Percentiles rank a stretch among this genome's conserved stretches.
Evolutionary conservation across 2,329 filamentous ascomycete genomes (phyloP).

Genomic region (Colletotrichum destructivum): DNA sequence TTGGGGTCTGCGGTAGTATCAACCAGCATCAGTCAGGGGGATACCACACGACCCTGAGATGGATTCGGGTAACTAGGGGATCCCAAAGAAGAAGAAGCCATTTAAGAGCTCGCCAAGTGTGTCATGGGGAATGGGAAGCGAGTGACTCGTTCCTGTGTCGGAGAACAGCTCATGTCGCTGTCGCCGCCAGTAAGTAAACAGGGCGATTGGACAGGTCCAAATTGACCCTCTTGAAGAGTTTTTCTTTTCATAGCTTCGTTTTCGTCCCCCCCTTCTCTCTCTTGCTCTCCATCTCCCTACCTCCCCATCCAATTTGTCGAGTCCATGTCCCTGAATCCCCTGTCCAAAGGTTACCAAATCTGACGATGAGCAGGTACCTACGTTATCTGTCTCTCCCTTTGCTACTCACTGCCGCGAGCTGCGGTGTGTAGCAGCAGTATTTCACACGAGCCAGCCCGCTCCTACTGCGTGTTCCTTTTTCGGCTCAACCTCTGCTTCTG

Average conservation of each 20-base stretch:
- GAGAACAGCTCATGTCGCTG: constrained; percentile 15
- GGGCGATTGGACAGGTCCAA: background rate
- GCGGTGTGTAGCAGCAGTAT: constrained; percentile 10
- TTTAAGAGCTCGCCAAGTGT: constrained; percentile 16
- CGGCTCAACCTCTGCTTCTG: background rate
- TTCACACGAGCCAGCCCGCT: background rate
- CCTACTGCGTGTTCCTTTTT: constrained; percentile 2
- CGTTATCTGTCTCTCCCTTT: constrained; percentile 7
- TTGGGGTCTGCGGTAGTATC: constrained; percentile 9
- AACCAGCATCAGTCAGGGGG: background rate
- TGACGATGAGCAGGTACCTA: constrained; percentile 1
- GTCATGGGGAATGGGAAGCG: constrained; percentile 20
- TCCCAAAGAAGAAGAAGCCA: constrained; percentile 19
- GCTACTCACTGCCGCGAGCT: constrained; percentile 19
- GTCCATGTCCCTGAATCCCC: constrained; percentile 7
- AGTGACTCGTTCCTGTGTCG: background rate
- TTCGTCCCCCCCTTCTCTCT: background rate
- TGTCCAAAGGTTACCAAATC: constrained; percentile 22
- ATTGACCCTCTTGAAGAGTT: constrained; percentile 10
- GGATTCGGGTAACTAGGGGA: constrained; percentile 22
- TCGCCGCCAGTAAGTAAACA: background rate
- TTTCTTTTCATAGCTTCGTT: background rate
- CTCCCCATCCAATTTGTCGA: background rate
- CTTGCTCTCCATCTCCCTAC: background rate
- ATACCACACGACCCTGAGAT: constrained; percentile 15